phyloP scores from a whole-genome alignment of 768 basidiomycete species.

The Pholiota conissans region DNA sequence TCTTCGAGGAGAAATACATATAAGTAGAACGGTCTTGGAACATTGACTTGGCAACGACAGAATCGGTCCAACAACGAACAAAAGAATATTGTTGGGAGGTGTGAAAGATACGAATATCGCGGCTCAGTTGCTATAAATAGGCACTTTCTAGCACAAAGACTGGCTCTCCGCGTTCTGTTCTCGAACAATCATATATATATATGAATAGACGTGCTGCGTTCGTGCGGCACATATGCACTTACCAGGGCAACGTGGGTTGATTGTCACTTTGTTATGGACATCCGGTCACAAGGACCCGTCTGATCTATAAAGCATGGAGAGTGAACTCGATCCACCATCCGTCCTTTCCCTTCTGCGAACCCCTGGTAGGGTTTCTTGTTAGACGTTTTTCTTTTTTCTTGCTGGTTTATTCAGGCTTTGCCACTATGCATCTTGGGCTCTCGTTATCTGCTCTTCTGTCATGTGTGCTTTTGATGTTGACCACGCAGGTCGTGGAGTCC shows the following conservation, averaged over 20 bases:
- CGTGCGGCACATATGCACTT: not conserved
- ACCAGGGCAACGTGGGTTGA: slow-evolving; percentile 11
- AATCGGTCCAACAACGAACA: not conserved
- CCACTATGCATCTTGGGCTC: slow-evolving; percentile 55
- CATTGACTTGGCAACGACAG: not conserved
- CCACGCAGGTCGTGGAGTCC: slow-evolving; percentile 40
- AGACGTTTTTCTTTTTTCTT: slow-evolving; percentile 19
- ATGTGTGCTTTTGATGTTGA: slow-evolving; percentile 45
- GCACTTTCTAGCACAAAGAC: not conserved
- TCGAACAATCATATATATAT: not conserved
- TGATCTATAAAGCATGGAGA: slow-evolving; percentile 1
- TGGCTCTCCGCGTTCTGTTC: not conserved
- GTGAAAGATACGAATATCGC: not conserved
- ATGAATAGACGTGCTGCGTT: slow-evolving; percentile 7
- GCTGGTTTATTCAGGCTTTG: slow-evolving; percentile 14
- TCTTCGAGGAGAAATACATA: not conserved
- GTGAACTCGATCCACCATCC: not conserved
- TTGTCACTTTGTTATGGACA: not conserved
- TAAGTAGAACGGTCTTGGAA: not conserved
- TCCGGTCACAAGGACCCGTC: slow-evolving; percentile 8
- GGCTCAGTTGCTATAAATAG: not conserved
- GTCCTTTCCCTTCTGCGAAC: slow-evolving; percentile 13
- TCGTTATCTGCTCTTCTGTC: slow-evolving; percentile 53
- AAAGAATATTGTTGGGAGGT: not conserved
- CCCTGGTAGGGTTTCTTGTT: slow-evolving; percentile 21